Evolutionary conservation across 2,329 filamentous ascomycete species (phyloP), one percentile per base, ranked within the genome.

Genomic region (Xylaria hypoxylon): DNA sequence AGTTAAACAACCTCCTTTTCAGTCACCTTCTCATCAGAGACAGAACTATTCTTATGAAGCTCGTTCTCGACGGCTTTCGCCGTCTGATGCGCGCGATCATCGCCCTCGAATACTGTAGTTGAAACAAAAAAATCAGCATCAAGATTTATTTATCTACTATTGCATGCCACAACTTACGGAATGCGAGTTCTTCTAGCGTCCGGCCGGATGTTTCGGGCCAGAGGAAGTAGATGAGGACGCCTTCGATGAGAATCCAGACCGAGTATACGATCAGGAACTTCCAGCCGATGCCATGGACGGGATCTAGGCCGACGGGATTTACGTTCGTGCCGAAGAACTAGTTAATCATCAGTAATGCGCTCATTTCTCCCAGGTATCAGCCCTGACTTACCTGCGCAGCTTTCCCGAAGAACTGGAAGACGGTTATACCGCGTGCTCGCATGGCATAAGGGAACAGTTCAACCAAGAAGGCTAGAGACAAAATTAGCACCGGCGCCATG

Each of bases 181-280:
- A 76, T 10, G 75, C 62, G 15, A 77, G 73, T 28, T 94, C 91
- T 80, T 94, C 91, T 42, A 94, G 82, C 66, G 90, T 88, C 63
- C 93, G 86, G 71, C 91, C 91, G 66, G 90, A 91, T 0, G 91
- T 94, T 79, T 94, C 91, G 11, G 91, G 91, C 77, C 92, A 94
- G 70, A 93, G 84, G 79, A 92, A 93, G 79, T 89, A 94, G 48
- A 93, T 91, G 90, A 73, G 19, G 38, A 56, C 6, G 7, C 66
- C 70, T 55, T 76, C 75, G 11, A 75, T 61, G 5, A 70, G 65
- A 51, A 77, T 76, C 74, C 75, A 77, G 50, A 70, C 70, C 50
- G 72, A 75, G 66, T 75, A 75, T 19, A 75, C 71, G 31, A 75
- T 72, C 45, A 75, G 45, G 58, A 72, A 75, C 50, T 73, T 74